These are phyloP conservation scores for Calonectria pseudoturangicola DNA, from an alignment of 2,329 filamentous ascomycete species.

Conservation along the genomic window DNA sequence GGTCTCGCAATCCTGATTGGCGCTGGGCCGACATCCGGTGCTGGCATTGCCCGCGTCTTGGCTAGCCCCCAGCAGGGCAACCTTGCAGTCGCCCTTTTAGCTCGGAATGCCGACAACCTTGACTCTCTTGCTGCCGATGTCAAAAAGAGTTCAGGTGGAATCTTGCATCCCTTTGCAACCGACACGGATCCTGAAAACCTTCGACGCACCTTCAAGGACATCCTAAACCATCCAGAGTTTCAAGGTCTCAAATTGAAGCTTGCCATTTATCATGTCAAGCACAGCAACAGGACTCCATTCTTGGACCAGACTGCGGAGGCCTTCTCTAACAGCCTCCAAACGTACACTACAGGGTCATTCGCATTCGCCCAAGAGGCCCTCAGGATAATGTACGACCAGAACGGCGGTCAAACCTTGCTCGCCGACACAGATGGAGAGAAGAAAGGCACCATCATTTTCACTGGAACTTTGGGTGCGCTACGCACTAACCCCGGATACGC, in stretches of 20 bases:
- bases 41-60: constrained; percentile 70
- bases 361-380: constrained; percentile 72
- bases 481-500: constrained; percentile 72
- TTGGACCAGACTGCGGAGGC: constrained; percentile 71
- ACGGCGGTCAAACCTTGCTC: constrained; percentile 66
- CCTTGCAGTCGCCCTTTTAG: constrained; percentile 46
- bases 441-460: constrained; percentile 76
- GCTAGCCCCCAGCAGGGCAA: constrained; percentile 41
- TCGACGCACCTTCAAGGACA: constrained; percentile 54
- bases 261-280: constrained; percentile 74
- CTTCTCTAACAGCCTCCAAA: constrained; percentile 68
- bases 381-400: constrained; percentile 70
- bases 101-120: constrained; percentile 47
- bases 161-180: constrained; percentile 43
- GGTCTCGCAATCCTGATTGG: constrained; percentile 72
- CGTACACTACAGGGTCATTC: constrained; percentile 74
- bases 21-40: constrained; percentile 69
- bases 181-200: constrained; percentile 42
- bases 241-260: constrained; percentile 69
- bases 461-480: constrained; percentile 72
- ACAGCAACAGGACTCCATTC: constrained; percentile 72
- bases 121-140: constrained; percentile 62
- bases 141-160: constrained; percentile 64
- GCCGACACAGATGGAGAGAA: constrained; percentile 66
- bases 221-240: constrained; percentile 69